A percentile compares a stretch with the other conserved stretches of the same genome.
Conservation (phyloP, 768 basidiomycete genomes). For the Boletus bicolor region DNA sequence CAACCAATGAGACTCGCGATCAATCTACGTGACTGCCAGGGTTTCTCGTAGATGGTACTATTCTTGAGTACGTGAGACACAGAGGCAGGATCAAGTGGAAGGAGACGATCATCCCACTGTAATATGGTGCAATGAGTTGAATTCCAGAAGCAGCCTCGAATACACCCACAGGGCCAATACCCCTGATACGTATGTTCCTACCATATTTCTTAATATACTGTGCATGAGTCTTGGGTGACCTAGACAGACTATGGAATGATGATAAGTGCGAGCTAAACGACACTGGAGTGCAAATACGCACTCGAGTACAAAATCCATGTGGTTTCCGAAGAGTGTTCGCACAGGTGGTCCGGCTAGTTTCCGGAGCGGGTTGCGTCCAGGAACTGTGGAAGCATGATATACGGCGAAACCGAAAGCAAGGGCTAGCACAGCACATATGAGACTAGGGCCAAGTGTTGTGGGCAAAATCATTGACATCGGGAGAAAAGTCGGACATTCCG, state of each 20-base stretch:
- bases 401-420: conserved; percentile 20
- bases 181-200: conserved; percentile 64
- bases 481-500: background rate
- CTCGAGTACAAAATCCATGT: conserved; percentile 58
- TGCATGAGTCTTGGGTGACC: conserved; percentile 54
- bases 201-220: conserved; percentile 58
- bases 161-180: conserved; percentile 62
- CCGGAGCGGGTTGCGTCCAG: conserved; percentile 43
- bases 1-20: conserved; percentile 79
- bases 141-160: background rate
- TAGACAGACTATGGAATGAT: conserved; percentile 41
- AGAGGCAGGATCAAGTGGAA: conserved; percentile 78
- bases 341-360: conserved; percentile 61
- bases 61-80: conserved; percentile 73
- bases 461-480: background rate
- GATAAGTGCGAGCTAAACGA: background rate
- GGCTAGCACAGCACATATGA: conserved; percentile 7
- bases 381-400: conserved; percentile 27
- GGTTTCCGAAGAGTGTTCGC: conserved; percentile 46
- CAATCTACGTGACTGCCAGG: conserved; percentile 70
- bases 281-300: conserved; percentile 30
- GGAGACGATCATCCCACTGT: conserved; percentile 76
- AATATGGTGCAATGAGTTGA: conserved; percentile 8
- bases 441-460: conserved; percentile 1
- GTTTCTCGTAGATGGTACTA: conserved; percentile 75